Evolutionary conservation across 169 alveolate species (phyloP).

Genomic region (Eimeria acervulina): DNA sequence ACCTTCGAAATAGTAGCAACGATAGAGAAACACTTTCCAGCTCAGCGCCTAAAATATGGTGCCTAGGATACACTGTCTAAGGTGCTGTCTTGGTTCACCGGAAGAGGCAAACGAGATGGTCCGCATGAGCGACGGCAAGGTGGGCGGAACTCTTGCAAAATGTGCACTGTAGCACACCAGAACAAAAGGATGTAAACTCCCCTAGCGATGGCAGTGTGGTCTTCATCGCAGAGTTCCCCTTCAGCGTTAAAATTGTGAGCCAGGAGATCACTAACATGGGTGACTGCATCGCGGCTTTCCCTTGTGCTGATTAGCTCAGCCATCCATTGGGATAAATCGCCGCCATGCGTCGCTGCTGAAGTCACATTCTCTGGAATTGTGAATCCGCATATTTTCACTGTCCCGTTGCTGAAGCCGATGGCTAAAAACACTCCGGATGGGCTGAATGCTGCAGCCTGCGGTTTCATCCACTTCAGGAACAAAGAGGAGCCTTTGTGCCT

Average conservation of each 20-base stretch:
- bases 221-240: background rate
- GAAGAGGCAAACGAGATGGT: conserved; percentile 82
- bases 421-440: conserved; percentile 45
- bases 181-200: background rate
- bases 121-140: conserved; percentile 83
- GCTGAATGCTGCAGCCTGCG: conserved; percentile 62
- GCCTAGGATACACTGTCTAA: background rate
- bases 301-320: conserved; percentile 67
- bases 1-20: background rate
- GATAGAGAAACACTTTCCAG: background rate
- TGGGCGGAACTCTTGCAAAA: conserved; percentile 74
- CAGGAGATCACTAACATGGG: conserved; percentile 70
- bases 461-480: background rate
- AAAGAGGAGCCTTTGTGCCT: background rate
- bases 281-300: conserved; percentile 78
- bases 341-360: background rate
- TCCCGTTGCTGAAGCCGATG: conserved; percentile 75
- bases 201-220: background rate
- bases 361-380: background rate
- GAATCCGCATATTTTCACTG: conserved; percentile 64
- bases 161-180: conserved; percentile 13
- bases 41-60: background rate
- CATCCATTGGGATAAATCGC: conserved; percentile 12
- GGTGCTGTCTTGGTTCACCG: conserved; percentile 22
- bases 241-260: background rate